Evolutionary conservation across 352 stramenopile genomes (phyloP), one percentile per base, ranked within the genome.

Genomic region (Pythium inflatum): DNA sequence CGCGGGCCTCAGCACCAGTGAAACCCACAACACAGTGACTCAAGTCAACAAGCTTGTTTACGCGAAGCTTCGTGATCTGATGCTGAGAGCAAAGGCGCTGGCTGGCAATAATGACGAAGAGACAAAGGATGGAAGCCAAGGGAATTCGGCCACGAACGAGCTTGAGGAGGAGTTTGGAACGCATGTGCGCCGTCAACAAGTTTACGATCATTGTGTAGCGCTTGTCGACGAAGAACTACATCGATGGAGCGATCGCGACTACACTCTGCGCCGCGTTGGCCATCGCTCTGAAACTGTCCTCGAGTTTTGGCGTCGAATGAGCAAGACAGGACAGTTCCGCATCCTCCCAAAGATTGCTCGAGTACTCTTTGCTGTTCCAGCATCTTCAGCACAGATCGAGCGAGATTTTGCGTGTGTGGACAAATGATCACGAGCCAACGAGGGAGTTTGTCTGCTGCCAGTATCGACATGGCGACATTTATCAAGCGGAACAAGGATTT

Each of bases 301-400:
- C 36, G 7, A 22, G 0, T 68, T 62, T 18, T 62, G 49, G 61
- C 27, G 40, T 6, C 61, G 38, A 6, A 36, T 54, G 25, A 18
- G 22, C 5, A 20, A 38, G 13, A 22, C 22, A 1, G 27, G 27
- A 4, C 28, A 58, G 24, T 70, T 49, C 33, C 27, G 31, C 20
- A 40, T 48, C 24, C 62, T 70, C 1, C 62, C 50, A 2, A 63
- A 40, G 5, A 8, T 70, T 13, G 53, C 24, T 1, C 53, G 62
- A 4, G 30, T 70, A 7, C 2, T 70, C 1, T 63, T 58, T 33
- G 38, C 62, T 9, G 5, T 63, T 1, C 53, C 62, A 16, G 40
- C 13, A 7, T 70, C 62, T 16, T 62, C 62, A 3, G 53, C 62
- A 1, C 51, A 70, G 14, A 62, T 70, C 27, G 62, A 70, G n/a